Evolutionary conservation across 2,329 filamentous ascomycete genomes (phyloP).

Genomic region (Ophiognomonia clavigignenti-juglandacearum): DNA sequence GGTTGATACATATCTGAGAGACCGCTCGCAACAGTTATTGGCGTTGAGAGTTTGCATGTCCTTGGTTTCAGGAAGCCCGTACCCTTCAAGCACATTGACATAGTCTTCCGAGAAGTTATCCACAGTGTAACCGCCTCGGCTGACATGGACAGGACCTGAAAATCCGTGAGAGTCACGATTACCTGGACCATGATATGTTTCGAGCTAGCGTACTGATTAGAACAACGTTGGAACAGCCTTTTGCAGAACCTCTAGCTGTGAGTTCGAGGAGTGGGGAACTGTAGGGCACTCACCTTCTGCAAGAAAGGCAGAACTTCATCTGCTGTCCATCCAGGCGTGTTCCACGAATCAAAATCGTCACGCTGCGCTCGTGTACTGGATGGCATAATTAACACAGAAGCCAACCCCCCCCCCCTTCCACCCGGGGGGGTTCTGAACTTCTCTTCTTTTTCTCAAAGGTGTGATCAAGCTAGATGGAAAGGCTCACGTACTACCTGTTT

Average conservation of each 20-base stretch:
- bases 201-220: constrained; percentile 27
- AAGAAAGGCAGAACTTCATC: constrained; percentile 40
- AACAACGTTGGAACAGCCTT: background rate
- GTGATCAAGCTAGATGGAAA: too few relatives aligned
- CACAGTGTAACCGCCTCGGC: constrained; percentile 37
- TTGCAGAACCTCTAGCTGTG: too few relatives aligned
- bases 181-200: constrained; percentile 42
- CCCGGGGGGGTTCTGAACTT: too few relatives aligned
- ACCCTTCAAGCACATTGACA: constrained; percentile 35
- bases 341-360: constrained; percentile 26
- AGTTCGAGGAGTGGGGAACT: too few relatives aligned
- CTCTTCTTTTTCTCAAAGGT: too few relatives aligned
- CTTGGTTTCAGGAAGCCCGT: constrained; percentile 40
- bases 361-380: constrained; percentile 26
- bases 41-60: constrained; percentile 43
- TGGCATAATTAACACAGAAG: too few relatives aligned
- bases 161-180: constrained; percentile 38
- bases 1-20: constrained; percentile 20
- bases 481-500: too few relatives aligned
- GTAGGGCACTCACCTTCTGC: constrained; percentile 35
- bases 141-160: constrained; percentile 44
- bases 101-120: constrained; percentile 38
- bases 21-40: constrained; percentile 23
- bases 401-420: too few relatives aligned
- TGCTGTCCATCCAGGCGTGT: constrained; percentile 23